These are phyloP conservation scores for Aureobasidium pullulans DNA, from an alignment of 2,329 filamentous ascomycete species.

Conservation along the genomic window DNA sequence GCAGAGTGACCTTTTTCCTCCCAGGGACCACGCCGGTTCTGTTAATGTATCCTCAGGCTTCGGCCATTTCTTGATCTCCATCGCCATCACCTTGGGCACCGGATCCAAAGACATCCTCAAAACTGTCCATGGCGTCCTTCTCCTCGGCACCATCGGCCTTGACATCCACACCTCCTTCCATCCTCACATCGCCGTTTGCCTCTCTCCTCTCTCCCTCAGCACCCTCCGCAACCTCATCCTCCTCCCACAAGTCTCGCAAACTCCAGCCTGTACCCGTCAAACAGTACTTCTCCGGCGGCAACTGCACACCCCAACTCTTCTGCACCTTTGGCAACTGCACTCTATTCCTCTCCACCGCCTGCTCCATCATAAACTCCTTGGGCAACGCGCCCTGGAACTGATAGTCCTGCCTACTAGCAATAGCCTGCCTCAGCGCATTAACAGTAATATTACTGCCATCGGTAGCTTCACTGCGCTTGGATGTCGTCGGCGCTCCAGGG, in stretches of 20 bases:
- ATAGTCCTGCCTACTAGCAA: slow-evolving; percentile 59
- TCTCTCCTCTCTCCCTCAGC: slow-evolving; percentile 41
- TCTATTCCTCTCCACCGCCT: slow-evolving; percentile 65
- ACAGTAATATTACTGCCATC: slow-evolving; percentile 52
- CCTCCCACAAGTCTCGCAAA: slow-evolving; percentile 52
- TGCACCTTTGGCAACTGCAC: slow-evolving; percentile 53
- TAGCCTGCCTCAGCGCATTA: slow-evolving; percentile 65
- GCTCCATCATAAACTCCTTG: slow-evolving; percentile 70
- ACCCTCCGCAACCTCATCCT: slow-evolving; percentile 41
- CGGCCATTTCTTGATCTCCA: slow-evolving; percentile 27
- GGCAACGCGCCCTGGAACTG: slow-evolving; percentile 59
- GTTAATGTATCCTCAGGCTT: slow-evolving; percentile 21
- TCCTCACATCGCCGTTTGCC: slow-evolving; percentile 17
- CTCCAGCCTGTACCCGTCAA: slow-evolving; percentile 51
- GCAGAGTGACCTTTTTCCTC: background rate
- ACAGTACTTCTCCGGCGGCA: slow-evolving; percentile 57
- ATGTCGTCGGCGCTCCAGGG: slow-evolving; percentile 11
- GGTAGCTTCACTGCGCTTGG: slow-evolving; percentile 21
- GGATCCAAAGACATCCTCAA: slow-evolving; percentile 38
- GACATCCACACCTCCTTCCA: slow-evolving; percentile 41
- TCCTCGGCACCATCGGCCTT: slow-evolving; percentile 25
- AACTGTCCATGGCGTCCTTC: slow-evolving; percentile 30
- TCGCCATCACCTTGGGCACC: slow-evolving; percentile 21
- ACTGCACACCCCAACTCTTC: slow-evolving; percentile 48
- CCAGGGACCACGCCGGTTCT: too few species aligned